Base-by-base conservation (phyloP, 108 stramenopile genomes). In the Pseudonitzschia multiseries region DNA sequence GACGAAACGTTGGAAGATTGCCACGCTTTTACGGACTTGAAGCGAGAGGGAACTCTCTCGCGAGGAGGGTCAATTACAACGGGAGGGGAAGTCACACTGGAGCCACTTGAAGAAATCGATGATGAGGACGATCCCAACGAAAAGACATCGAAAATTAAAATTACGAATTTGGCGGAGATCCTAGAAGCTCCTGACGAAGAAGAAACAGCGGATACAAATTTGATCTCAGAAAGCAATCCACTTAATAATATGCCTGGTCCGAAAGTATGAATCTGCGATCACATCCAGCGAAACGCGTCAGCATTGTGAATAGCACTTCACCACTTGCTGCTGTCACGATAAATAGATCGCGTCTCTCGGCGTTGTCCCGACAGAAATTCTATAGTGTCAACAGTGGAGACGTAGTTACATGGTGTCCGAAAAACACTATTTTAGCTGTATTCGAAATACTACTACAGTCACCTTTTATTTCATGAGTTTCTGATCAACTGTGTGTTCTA, bases 1-100 rank as follows among this genome's bases (percentile, higher is more conserved):
- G 90, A 91, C 56, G 90, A 86, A 57, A 83, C 85, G 12, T 63
- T 91, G 74, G 87, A 91, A 31, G 90, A 91, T 76, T 73, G 66
- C 26, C 85, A 86, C 63, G 90, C 88, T 26, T 87, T 91, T 83
- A 65, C 73, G 36, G 87, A 91, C 76, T 51, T 85, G 33, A 73
- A 71, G 36, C 33, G 43, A 17, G 57, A 67, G 26, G 70, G 71
- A 9, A 67, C 61, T 2, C 67, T 64, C 32, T 75, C 78, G 8
- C 42, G 76, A 15, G 76, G 72, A 28, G 72, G 72, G 40, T 76
- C 81, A 5, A 72, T 79, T 50, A 74, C 79, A 5, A 76, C 69
- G 21, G 82, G 77, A 13, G 82, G 78, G 18, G 82, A 79, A 57
- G 79, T 74, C 15, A 46, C 62, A 26, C 71, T 67, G 18, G 63